Evolutionary conservation across 495 filamentous ascomycete species (phyloP).

Genomic region (Penicillium cinerascens): DNA sequence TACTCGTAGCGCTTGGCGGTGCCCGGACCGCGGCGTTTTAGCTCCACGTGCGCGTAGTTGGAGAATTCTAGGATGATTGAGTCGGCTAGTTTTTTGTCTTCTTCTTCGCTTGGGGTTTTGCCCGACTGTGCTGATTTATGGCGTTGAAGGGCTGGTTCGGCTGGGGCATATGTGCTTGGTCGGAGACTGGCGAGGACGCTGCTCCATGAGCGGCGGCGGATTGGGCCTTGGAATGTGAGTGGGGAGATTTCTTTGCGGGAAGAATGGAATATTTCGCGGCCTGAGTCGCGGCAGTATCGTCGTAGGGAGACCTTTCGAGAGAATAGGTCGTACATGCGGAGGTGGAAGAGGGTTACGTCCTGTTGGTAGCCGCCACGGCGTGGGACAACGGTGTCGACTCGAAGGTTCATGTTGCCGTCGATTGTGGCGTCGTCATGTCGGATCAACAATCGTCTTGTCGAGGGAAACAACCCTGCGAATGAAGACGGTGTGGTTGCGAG

Average conservation of each 20-base stretch:
- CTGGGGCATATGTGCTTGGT: constrained; percentile 3
- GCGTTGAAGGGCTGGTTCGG: background rate
- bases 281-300: constrained; percentile 88
- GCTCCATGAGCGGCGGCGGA: constrained; percentile 68
- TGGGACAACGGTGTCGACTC: constrained; percentile 74
- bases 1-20: constrained; percentile 79
- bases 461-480: constrained; percentile 86
- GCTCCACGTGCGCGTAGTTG: constrained; percentile 91
- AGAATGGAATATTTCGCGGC: constrained; percentile 88
- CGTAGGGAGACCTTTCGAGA: constrained; percentile 85
- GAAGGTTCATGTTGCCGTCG: constrained; percentile 97
- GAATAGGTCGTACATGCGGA: constrained; percentile 91
- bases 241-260: constrained; percentile 64
- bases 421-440: constrained; percentile 87
- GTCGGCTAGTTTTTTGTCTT: constrained; percentile 50
- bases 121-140: background rate
- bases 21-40: constrained; percentile 67
- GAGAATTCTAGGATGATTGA: constrained; percentile 88
- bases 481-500: constrained; percentile 74
- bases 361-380: constrained; percentile 51
- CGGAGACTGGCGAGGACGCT: constrained; percentile 68
- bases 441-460: constrained; percentile 72
- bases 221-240: constrained; percentile 46
- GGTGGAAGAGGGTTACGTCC: constrained; percentile 84
- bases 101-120: background rate